phyloP scores from a whole-genome alignment of 345 rosid species.

The Bruguiera parviflora region DNA sequence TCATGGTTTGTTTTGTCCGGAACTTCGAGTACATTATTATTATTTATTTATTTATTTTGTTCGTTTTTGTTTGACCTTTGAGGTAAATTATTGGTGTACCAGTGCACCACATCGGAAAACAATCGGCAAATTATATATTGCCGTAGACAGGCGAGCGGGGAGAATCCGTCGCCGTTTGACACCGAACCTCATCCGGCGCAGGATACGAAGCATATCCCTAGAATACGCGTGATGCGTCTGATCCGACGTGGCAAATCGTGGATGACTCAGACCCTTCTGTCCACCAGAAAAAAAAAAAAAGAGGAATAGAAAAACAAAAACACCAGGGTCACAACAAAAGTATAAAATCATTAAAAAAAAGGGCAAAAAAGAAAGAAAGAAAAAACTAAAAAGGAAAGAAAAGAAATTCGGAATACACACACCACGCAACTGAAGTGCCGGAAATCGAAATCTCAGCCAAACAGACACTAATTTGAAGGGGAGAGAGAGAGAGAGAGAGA shows the following conservation, averaged over 20 bases:
- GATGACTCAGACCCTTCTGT: no score
- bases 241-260: conserved; percentile 23
- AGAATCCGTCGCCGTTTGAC: conserved; percentile 8
- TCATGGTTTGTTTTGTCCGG: no score
- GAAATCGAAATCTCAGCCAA: background rate
- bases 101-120: no score
- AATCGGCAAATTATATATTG: background rate
- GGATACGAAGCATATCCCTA: conserved; percentile 3
- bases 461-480: background rate
- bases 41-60: no score
- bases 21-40: no score
- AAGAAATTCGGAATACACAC: background rate
- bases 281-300: conserved; percentile 12
- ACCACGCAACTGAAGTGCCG: background rate
- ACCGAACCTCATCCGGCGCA: background rate
- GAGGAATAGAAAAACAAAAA: background rate
- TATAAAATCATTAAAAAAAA: no score
- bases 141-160: background rate
- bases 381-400: background rate
- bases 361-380: no score
- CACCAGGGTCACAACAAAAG: no score
- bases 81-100: background rate
- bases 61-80: no score
- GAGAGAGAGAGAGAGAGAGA: background rate
- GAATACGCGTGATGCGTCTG: conserved; percentile 17